A percentile compares a stretch with the other conserved stretches of the same genome.
Evolutionary conservation across 371 early-diverging fungal species (phyloP).

Genomic region (Apophysomyces elegans): DNA sequence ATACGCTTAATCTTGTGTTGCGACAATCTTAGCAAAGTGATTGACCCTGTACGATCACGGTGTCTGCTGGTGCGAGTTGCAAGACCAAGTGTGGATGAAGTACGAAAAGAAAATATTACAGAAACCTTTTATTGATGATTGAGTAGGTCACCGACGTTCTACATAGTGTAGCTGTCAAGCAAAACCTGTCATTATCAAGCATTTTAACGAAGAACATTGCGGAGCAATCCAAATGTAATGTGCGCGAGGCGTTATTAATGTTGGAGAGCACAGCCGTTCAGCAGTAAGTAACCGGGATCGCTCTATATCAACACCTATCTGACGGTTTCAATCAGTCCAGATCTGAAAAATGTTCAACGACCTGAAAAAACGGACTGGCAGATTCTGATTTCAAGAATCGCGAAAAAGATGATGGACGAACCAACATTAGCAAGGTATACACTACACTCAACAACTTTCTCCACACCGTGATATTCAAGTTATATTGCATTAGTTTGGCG

Average conservation of each 20-base stretch:
- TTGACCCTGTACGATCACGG: conserved; percentile 95
- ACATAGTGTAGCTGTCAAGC: conserved; percentile 75
- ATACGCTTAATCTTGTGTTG: conserved; percentile 95
- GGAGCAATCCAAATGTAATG: conserved; percentile 77
- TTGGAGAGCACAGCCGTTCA: conserved; percentile 87
- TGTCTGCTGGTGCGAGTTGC: conserved; percentile 93
- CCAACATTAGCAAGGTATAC: conserved; percentile 71
- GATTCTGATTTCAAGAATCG: conserved; percentile 70
- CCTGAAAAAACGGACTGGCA: conserved; percentile 93
- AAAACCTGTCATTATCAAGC: conserved; percentile 73
- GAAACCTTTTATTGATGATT: background rate
- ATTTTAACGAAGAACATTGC: conserved; percentile 72
- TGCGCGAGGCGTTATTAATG: conserved; percentile 89
- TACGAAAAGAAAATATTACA: conserved; percentile 24
- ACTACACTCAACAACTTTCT: too few relatives aligned
- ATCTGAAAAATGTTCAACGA: conserved; percentile 52
- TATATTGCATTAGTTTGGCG: background rate
- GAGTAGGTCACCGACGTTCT: conserved; percentile 67
- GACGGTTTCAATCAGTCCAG: conserved; percentile 30
- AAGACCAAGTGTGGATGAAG: conserved; percentile 78
- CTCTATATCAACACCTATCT: conserved; percentile 28
- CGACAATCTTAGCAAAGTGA: conserved; percentile 90
- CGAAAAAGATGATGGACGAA: conserved; percentile 68
- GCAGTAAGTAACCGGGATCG: conserved; percentile 50
- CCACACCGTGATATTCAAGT: background rate